Evolutionary conservation across 371 early-diverging fungal genomes (phyloP), one percentile per base, ranked within the genome.

Genomic region (Actinomortierella ambigua): DNA sequence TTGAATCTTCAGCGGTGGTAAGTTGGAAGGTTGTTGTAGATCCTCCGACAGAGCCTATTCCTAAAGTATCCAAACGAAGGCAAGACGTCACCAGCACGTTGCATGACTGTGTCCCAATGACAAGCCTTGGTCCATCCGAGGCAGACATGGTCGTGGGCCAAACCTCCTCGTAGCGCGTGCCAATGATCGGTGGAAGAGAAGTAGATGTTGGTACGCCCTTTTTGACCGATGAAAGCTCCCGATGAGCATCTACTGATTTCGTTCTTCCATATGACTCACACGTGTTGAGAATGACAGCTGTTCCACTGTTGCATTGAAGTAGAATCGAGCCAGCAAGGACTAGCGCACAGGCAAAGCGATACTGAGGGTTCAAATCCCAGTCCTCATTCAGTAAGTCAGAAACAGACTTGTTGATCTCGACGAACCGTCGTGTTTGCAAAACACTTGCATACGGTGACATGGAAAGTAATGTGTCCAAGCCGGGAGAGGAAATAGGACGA

Each of bases 101-200:
- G 23, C 41, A 63, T 20, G 57, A 57, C 39, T 56, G 39, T 4
- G 57, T 57, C 6, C 57, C 64, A 24, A 63, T 57, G 2, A 61
- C 5, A 9, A 63, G 53, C 44, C 57, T 42, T 53, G n/a, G n/a
- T 43, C 56, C 63, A 5, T 56, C 64, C 41, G 22, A 22, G 23
- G n/a, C 23, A 41, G 58, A 14, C 11, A 55, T 24, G 34, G 55
- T 64, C 26, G 28, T 3, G 6, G 55, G 44, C 51, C 56, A 51
- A 29, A 55, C 56, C 13, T 62, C 56, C 24, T 55, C 46, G 34
- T 62, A 55, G 9, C 44, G 55, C 1, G 24, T 41, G 6, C 39
- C 53, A 8, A 18, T 55, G 24, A 28, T 39, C 18, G 54, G 40
- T 18, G 61, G 55, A n/a, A n/a, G n/a, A n/a, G n/a, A n/a, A n/a